These are phyloP conservation scores for Magnaporthiopsis incrustans DNA, from an alignment of 2,329 filamentous ascomycete genomes.

Conservation along the genomic window DNA sequence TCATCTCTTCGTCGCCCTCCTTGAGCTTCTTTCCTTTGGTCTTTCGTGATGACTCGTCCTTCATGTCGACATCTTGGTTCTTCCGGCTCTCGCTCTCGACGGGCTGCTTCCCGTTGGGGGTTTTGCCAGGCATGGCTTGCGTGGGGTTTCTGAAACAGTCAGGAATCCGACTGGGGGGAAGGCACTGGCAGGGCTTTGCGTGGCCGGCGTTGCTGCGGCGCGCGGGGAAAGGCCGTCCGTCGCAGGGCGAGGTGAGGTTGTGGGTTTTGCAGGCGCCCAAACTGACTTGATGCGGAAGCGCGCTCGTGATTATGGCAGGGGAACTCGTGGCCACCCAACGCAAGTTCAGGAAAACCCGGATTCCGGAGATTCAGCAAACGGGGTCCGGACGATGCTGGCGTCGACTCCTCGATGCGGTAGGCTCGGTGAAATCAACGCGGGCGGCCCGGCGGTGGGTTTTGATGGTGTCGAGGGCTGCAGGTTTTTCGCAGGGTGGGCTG, in stretches of 20 bases:
- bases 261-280: background rate
- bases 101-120: slow-evolving; percentile 64
- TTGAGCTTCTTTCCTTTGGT: slow-evolving; percentile 58
- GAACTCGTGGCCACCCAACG: background rate
- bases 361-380: background rate
- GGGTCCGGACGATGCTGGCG: background rate
- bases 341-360: background rate
- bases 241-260: background rate
- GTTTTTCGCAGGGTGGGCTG: background rate
- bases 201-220: background rate
- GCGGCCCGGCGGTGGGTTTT: background rate
- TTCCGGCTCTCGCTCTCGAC: slow-evolving; percentile 58
- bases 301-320: background rate
- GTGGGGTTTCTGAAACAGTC: background rate
- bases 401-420: background rate
- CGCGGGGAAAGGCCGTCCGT: background rate
- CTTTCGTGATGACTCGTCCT: slow-evolving; percentile 48
- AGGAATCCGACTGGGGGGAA: background rate
- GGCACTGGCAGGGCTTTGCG: background rate
- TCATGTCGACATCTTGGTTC: slow-evolving; percentile 65
- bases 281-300: background rate
- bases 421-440: background rate
- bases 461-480: background rate
- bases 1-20: slow-evolving; percentile 75
- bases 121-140: slow-evolving; percentile 60